phyloP scores from a whole-genome alignment of 108 stramenopile genomes.

The Fistulifera solaris region DNA sequence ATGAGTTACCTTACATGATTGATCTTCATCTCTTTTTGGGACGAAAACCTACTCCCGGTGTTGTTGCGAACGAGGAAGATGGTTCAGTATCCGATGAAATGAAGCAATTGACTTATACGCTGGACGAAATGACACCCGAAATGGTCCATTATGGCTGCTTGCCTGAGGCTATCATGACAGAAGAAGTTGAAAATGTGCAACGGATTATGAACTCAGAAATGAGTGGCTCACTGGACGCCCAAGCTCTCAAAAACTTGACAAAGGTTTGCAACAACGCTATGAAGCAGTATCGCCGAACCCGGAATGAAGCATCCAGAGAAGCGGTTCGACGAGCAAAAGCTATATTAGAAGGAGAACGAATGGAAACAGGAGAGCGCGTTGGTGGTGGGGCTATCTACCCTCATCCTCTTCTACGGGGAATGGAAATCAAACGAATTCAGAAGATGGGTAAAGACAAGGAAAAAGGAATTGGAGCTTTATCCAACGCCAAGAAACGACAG shows the following conservation, averaged over 20 bases:
- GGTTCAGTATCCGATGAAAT: conserved; percentile 3
- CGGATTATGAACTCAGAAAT: conserved; percentile 75
- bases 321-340: conserved; percentile 80
- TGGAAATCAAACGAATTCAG: conserved; percentile 29
- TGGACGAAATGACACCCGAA: conserved; percentile 91
- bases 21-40: conserved; percentile 95
- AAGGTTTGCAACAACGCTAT: conserved; percentile 79
- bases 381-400: conserved; percentile 49
- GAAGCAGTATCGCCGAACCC: conserved; percentile 91
- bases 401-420: conserved; percentile 62
- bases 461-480: conserved; percentile 17
- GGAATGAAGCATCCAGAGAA: conserved; percentile 83
- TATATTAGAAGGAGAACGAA: conserved; percentile 68
- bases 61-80: conserved; percentile 14
- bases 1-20: conserved; percentile 96
- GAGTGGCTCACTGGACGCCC: conserved; percentile 56
- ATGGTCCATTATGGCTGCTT: conserved; percentile 95
- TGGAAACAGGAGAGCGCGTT: conserved; percentile 53
- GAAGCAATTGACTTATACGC: conserved; percentile 53
- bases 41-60: conserved; percentile 41
- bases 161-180: conserved; percentile 84
- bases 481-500: conserved; percentile 51
- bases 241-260: conserved; percentile 46
- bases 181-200: conserved; percentile 87
- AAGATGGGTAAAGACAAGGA: background rate